These are phyloP conservation scores for Erodium maritimum DNA, from an alignment of 345 rosid genomes.

Conservation along the genomic window DNA sequence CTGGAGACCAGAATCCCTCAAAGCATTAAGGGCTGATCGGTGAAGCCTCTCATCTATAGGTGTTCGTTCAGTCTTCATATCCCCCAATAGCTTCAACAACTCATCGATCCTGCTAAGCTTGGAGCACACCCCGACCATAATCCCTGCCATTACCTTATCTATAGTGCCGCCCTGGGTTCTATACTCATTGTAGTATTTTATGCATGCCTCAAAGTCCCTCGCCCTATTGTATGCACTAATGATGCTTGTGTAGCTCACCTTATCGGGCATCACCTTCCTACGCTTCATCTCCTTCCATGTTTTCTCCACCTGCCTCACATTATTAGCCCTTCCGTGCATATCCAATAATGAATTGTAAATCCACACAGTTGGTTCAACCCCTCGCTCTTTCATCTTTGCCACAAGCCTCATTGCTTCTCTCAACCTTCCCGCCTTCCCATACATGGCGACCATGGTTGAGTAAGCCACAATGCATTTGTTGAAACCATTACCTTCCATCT, in stretches of 20 bases:
- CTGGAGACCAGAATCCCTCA: slow-evolving; percentile 64
- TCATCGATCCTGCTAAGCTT: slow-evolving; percentile 54
- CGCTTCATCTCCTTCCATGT: slow-evolving; percentile 79
- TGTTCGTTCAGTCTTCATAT: slow-evolving; percentile 53
- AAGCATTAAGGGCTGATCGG: slow-evolving; percentile 51
- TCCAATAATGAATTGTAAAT: slow-evolving; percentile 70
- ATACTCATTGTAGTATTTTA: slow-evolving; percentile 47
- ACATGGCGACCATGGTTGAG: slow-evolving; percentile 66
- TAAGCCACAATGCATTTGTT: slow-evolving; percentile 75
- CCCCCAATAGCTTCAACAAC: slow-evolving; percentile 57
- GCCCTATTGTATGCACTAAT: slow-evolving; percentile 59
- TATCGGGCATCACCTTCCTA: slow-evolving; percentile 56
- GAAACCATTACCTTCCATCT: slow-evolving; percentile 62
- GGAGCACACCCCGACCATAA: slow-evolving; percentile 77
- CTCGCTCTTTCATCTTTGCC: slow-evolving; percentile 70
- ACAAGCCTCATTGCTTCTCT: slow-evolving; percentile 58
- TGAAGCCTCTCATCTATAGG: slow-evolving; percentile 55
- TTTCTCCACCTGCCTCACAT: slow-evolving; percentile 62
- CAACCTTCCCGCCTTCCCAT: slow-evolving; percentile 53
- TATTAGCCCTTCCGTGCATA: slow-evolving; percentile 66
- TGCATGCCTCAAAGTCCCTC: slow-evolving; percentile 45
- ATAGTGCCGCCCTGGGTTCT: slow-evolving; percentile 43
- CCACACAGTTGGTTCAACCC: slow-evolving; percentile 71
- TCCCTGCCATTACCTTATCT: slow-evolving; percentile 68
- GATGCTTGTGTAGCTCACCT: slow-evolving; percentile 65